Conservation (phyloP, 2,329 filamentous ascomycete genomes). For the Aspergillus viridinutans region DNA sequence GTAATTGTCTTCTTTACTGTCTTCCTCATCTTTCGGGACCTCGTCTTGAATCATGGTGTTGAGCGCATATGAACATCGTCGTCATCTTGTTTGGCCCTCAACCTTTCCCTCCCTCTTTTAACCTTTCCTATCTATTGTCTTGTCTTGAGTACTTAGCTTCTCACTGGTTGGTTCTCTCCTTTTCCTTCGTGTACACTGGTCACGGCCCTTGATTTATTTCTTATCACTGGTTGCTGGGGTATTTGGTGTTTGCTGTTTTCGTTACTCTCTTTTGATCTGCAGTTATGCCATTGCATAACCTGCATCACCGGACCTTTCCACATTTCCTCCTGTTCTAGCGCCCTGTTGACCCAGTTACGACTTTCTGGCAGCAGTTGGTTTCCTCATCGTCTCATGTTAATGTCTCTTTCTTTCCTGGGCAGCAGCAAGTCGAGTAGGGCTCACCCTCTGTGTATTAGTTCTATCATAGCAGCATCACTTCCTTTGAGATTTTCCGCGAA, state of each 20-base stretch:
- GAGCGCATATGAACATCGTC: neutral
- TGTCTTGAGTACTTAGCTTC: neutral
- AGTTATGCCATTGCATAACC: neutral
- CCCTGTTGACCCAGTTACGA: conserved; percentile 25
- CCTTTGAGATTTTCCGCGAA: conserved; percentile 14
- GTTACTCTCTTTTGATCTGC: neutral
- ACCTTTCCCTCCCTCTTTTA: conserved; percentile 12
- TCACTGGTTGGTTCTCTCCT: neutral
- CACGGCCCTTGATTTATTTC: neutral
- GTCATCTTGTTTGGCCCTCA: neutral
- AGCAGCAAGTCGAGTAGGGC: conserved; percentile 16
- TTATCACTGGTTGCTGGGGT: neutral
- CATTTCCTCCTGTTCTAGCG: neutral
- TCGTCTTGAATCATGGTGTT: conserved; percentile 25
- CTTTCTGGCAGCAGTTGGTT: conserved; percentile 18
- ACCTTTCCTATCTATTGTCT: conserved; percentile 2
- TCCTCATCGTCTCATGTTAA: conserved; percentile 18
- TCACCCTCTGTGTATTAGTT: conserved; percentile 26
- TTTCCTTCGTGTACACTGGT: neutral
- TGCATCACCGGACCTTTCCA: neutral
- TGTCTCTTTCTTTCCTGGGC: conserved; percentile 19
- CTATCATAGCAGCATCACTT: conserved; percentile 21
- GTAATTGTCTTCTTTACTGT: conserved; percentile 25
- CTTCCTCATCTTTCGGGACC: conserved; percentile 7
- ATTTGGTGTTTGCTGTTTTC: neutral